Base-by-base conservation (phyloP, 176 grass and related monocot genomes). In the Calamus simplicifolius region DNA sequence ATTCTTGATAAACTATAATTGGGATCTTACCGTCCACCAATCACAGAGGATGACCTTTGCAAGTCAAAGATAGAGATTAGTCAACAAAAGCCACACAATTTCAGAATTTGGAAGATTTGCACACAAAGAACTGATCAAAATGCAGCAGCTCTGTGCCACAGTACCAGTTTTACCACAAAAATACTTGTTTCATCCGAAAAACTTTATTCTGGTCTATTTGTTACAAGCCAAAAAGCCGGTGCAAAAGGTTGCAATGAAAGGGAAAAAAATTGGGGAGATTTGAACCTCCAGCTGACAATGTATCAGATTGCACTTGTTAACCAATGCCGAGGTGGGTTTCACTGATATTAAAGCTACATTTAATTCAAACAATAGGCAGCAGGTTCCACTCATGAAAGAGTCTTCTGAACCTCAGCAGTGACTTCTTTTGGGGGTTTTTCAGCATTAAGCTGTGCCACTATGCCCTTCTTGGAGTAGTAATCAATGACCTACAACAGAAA, bases 361-460 rank as follows among this genome's bases (percentile, higher is more conserved):
- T 63, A 66, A 76, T 7, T 17, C 30, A n/a, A 66, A 66, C 52
- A 60, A 28, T 2, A 1, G 30, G 16, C 3, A 50, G 29, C 6
- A 35, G 31, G 31, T 35, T 35, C 31, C 6, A 2, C 59, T 88
- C 63, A 98, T 27, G 81, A 85, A 29, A 98, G 87, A 57, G 70
- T 66, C 75, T 85, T 91, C 73, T 92, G 75, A 59, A 92, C 81
- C 69, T 92, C 83, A 6, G 25, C 15, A 21, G 76, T 85, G 27
- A 98, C 87, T 58, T 92, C 87, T 70, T 76, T 85, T 3, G 87
- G 87, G 28, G 87, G 67, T 62, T 92, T 98, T 66, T 92, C 87
- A 0, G 93, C 93, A 19, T 75, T 76, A 67, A 97, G 81, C 25
- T 88, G 85, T 1, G 50, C 87, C 19, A 91, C 87, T 43, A 88